phyloP scores from a whole-genome alignment of 1,284 basidiomycete genomes.

The Coniferiporia weirii region DNA sequence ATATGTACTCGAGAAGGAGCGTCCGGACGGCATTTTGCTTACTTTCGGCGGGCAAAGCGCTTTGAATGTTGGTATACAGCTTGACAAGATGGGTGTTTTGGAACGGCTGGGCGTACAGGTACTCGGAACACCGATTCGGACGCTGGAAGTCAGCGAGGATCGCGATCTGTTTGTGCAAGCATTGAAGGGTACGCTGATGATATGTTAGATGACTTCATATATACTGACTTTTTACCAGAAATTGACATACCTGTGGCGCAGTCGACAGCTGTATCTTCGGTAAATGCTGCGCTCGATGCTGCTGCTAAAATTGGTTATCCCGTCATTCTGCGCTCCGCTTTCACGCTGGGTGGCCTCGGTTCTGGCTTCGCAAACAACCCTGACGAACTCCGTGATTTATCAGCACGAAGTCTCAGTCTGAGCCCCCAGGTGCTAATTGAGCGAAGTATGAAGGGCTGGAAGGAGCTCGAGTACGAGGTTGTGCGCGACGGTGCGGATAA shows the following conservation, averaged over 20 bases:
- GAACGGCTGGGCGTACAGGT: constrained; percentile 94
- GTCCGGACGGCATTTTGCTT: constrained; percentile 94
- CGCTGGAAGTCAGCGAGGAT: constrained; percentile 95
- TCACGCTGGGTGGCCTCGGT: constrained; percentile 96
- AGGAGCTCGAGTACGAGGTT: constrained; percentile 99
- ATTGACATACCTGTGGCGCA: constrained; percentile 97
- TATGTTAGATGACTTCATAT: not conserved
- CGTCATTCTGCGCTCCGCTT: constrained; percentile 96
- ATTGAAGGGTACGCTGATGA: constrained; percentile 67
- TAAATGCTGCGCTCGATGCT: constrained; percentile 87
- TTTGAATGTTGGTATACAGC: constrained; percentile 94
- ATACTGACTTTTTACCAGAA: constrained; percentile 46
- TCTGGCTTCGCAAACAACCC: constrained; percentile 97
- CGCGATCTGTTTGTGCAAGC: constrained; percentile 97
- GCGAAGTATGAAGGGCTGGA: constrained; percentile 99
- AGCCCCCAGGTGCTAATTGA: constrained; percentile 97
- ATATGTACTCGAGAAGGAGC: constrained; percentile 97
- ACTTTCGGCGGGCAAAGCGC: constrained; percentile 99
- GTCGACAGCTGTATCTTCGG: constrained; percentile 96
- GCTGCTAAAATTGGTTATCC: constrained; percentile 94
- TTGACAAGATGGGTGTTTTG: constrained; percentile 97
- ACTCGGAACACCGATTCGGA: constrained; percentile 92
- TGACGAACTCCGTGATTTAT: constrained; percentile 91
- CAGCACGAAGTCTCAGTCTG: constrained; percentile 86
- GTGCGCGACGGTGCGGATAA: constrained; percentile 97